Evolutionary conservation across 2,329 filamentous ascomycete genomes (phyloP), one percentile per base, ranked within the genome.

Genomic region (Beauveria scarabaeidicola): DNA sequence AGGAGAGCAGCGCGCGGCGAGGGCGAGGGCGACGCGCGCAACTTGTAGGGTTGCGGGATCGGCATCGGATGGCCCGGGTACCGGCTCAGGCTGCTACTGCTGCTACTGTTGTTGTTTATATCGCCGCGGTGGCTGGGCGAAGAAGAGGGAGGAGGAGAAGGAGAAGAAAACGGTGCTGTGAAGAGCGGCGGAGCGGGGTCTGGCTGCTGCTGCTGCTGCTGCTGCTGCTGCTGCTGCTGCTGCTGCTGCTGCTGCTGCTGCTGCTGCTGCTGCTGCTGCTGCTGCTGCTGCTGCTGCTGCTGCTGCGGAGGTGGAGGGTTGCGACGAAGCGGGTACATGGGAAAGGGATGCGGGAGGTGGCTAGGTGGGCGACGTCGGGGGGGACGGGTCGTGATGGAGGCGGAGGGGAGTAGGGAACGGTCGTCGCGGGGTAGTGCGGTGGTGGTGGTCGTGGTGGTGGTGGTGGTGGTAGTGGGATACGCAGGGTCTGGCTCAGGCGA

Each of bases 401-500:
- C 15, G 46, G 64, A 62, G n/a, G 64, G 61, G 27, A 63, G 61
- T 5, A 58, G 19, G 9, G 63, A 63, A 17, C 62, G 60, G 11
- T 61, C 63, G 47, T 66, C 63, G 13, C 67, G 47, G 7, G 63
- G 5, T 63, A 59, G 29, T 56, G 23, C 32, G 52, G 50, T 25
- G 56, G 36, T 57, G 63, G 25, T 9, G 56, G 27, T 17, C 23
- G 38, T 19, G 53, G 40, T 53, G 62, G 25, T 9, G 56, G 27
- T 17, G 36, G 38, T 19, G 53, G 40, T 53, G 62, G 29, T 6
- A 64, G 62, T 23, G 67, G 25, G 21, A 64, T 11, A 63, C 56
- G 38, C 61, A 66, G 53, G 66, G 64, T 69, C 66, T 13, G 68
- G 66, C 64, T 69, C 66, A 10, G 68, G 71, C 1, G 73, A 72